Base-by-base conservation (phyloP, 2,329 filamentous ascomycete species). In the Pseudogymnoascus sp. region DNA sequence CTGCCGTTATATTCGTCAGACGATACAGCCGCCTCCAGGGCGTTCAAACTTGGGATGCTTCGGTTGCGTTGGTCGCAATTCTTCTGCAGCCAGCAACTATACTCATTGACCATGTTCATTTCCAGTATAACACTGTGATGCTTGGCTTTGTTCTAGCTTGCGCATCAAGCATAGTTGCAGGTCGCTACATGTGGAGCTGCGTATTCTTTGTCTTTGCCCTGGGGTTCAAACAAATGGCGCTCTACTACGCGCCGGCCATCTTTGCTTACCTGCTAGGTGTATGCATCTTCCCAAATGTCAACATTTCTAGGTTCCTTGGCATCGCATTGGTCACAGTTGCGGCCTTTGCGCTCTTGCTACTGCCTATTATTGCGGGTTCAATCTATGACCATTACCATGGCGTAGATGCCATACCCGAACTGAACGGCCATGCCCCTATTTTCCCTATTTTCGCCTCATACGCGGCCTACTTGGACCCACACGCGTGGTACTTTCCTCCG, bases 111-210 rank as follows among this genome's bases (percentile, higher is more conserved):
- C 93, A 99, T 72, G 90, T 93, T 5, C 94, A 88, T 72, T 99
- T 99, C 73, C 94, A 99, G 76, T 99, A 97, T 76, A 99, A 99
- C 74, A 96, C 92, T 0, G 92, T 99, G 59, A 99, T 99, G 94
- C 85, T 99, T 13, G 94, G 95, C 2, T 84, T 97, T 58, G 86
- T 94, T 8, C 79, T 95, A 31, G 91, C 91, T 0, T 91, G 88
- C 69, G 86, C 97, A 78, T 94, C 93, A 42, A 94, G 90, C 73
- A 89, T 97, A 77, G 75, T 96, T 59, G 91, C 92, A 2, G 90
- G 90, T 3, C 84, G 92, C 58, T 88, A 88, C 69, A 83, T 95
- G 65, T 97, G 93, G 92, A 85, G 90, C 27, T 92, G 91, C 65
- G 84, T 96, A 63, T 96, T 96, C 78, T 99, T 99, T 69, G 94